A percentile compares a stretch with the other conserved stretches of the same genome.
These are phyloP conservation scores for Crepidotus variabilis DNA, from an alignment of 768 basidiomycete species.

Conservation along the genomic window DNA sequence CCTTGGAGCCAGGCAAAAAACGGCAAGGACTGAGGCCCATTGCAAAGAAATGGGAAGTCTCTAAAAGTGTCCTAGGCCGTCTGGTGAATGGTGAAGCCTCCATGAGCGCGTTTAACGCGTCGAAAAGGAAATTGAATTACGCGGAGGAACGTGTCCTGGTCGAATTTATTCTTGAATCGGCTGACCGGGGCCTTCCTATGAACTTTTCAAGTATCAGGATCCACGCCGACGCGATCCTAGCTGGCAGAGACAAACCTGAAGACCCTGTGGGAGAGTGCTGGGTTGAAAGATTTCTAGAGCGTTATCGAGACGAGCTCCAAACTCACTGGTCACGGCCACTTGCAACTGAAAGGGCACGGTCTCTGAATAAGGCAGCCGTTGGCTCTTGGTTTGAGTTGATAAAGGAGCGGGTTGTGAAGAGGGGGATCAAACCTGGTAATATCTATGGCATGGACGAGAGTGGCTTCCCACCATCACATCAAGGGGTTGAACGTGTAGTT, in stretches of 20 bases:
- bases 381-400: slow-evolving; percentile 20
- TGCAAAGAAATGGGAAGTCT: slow-evolving; percentile 11
- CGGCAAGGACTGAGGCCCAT: slow-evolving; percentile 4
- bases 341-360: slow-evolving; percentile 4
- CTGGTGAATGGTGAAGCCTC: slow-evolving; percentile 15
- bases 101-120: slow-evolving; percentile 18
- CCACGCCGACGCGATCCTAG: slow-evolving; percentile 22
- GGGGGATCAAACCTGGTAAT: slow-evolving; percentile 15
- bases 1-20: slow-evolving; percentile 3
- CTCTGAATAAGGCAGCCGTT: slow-evolving; percentile 18
- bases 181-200: neutral
- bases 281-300: slow-evolving; percentile 19
- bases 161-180: slow-evolving; percentile 1
- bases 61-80: slow-evolving; percentile 11
- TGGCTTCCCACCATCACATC: neutral
- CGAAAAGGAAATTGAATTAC: slow-evolving; percentile 18
- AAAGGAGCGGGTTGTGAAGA: slow-evolving; percentile 20
- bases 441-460: slow-evolving; percentile 32
- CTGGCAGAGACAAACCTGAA: slow-evolving; percentile 9
- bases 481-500: slow-evolving; percentile 25
- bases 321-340: slow-evolving; percentile 29
- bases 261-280: slow-evolving; percentile 10
- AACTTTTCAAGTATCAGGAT: slow-evolving; percentile 10
- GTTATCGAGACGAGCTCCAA: slow-evolving; percentile 23
- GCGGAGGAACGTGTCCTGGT: slow-evolving; percentile 2